A percentile compares a stretch with the other conserved stretches of the same genome.
phyloP scores from a whole-genome alignment of 768 basidiomycete species.

The Auricularia sp. region DNA sequence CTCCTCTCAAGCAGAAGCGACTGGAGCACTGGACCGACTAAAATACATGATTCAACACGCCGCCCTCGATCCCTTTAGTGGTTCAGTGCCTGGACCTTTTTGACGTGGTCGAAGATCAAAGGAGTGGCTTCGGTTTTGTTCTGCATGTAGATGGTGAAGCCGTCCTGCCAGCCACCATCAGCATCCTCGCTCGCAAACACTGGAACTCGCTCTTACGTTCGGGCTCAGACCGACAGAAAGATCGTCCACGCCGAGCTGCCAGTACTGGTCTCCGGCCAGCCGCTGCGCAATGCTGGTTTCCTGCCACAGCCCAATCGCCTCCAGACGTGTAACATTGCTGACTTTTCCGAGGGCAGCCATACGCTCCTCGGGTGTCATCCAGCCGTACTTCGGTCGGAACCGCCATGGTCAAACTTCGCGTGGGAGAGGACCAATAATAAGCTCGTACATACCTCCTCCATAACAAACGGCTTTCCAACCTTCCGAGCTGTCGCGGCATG shows the following conservation, averaged over 20 bases:
- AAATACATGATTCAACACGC: too few species aligned
- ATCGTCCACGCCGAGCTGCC: constrained; percentile 11
- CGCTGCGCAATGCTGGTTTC: constrained; percentile 4
- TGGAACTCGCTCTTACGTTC: constrained; percentile 4
- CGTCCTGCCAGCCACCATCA: constrained; percentile 8
- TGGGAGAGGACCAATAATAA: neutral
- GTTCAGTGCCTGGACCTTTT: constrained; percentile 4
- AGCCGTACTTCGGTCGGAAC: constrained; percentile 7
- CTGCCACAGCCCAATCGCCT: constrained; percentile 11
- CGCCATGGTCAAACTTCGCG: neutral
- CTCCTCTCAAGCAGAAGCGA: too few species aligned
- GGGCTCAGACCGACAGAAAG: constrained; percentile 12
- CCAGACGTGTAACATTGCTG: constrained; percentile 9
- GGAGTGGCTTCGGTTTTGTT: constrained; percentile 9
- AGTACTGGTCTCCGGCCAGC: constrained; percentile 11
- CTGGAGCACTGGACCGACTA: too few species aligned
- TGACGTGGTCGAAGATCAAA: constrained; percentile 12
- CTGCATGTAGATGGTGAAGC: constrained; percentile 12
- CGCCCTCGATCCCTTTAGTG: neutral
- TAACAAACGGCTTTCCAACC: constrained; percentile 9
- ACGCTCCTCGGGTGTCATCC: constrained; percentile 8
- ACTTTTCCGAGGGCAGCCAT: constrained; percentile 4
- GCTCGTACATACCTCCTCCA: constrained; percentile 5
- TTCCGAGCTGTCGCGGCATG: constrained; percentile 8
- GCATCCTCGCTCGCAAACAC: neutral